Conservation (phyloP, 225 moss, liverwort and hornwort species). For the Sphagnum contortum region DNA sequence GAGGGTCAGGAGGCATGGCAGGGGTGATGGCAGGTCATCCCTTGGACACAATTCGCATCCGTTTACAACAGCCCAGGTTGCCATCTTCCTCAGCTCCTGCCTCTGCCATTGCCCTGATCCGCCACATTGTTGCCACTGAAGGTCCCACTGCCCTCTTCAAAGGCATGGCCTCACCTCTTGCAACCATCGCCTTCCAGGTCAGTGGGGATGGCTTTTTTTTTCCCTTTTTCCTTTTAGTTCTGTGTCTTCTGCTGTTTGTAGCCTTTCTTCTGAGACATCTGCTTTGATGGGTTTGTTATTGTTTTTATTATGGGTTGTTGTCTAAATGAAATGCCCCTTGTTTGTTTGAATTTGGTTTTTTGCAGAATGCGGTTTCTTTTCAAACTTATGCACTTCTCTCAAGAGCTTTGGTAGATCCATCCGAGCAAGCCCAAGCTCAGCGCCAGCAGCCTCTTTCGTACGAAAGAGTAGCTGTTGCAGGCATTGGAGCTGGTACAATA, state of each 20-base stretch:
- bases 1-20: slow-evolving; percentile 88
- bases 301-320: too few relatives aligned
- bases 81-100: slow-evolving; percentile 36
- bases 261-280: too few relatives aligned
- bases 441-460: slow-evolving; percentile 45
- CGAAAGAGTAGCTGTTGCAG: slow-evolving; percentile 73
- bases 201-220: neutral
- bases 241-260: neutral
- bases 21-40: slow-evolving; percentile 92
- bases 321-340: too few relatives aligned
- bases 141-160: slow-evolving; percentile 86
- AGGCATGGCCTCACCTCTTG: slow-evolving; percentile 90
- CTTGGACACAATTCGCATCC: slow-evolving; percentile 82
- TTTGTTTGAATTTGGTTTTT: neutral
- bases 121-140: slow-evolving; percentile 73
- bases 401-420: slow-evolving; percentile 39
- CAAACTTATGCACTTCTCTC: slow-evolving; percentile 86
- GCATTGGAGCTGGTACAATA: slow-evolving; percentile 73
- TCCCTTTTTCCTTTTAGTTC: slow-evolving; percentile 1
- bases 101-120: slow-evolving; percentile 54
- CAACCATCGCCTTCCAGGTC: slow-evolving; percentile 93
- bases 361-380: slow-evolving; percentile 93
- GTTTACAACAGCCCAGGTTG: slow-evolving; percentile 76
- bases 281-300: too few relatives aligned
- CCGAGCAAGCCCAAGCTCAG: slow-evolving; percentile 4